Evolutionary conservation across 257 asterid species (phyloP).

Genomic region (Penstemon davidsonii): DNA sequence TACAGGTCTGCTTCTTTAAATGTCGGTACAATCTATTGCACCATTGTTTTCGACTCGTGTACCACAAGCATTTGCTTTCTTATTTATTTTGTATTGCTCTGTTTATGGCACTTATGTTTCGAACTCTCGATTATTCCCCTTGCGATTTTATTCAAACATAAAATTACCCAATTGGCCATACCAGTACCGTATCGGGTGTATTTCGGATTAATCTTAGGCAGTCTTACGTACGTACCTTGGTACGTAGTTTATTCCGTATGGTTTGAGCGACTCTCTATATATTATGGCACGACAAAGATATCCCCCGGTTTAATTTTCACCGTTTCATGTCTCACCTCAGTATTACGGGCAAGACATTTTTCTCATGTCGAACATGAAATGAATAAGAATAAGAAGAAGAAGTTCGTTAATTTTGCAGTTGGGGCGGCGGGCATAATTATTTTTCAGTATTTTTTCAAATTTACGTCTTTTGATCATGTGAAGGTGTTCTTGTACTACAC

Average conservation of each 20-base stretch:
- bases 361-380: not conserved
- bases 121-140: no score
- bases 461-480: slow-evolving; percentile 23
- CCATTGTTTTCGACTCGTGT: no score
- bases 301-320: not conserved
- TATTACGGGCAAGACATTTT: no score
- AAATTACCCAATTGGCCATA: no score
- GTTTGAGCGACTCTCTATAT: no score
- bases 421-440: slow-evolving; percentile 23
- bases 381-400: not conserved
- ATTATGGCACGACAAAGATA: not conserved
- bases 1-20: not conserved
- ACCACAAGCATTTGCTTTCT: no score
- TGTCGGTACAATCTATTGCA: no score
- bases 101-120: not conserved
- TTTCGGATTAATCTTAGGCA: no score
- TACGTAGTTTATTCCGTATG: no score
- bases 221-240: no score
- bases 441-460: slow-evolving; percentile 21
- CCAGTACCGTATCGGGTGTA: no score
- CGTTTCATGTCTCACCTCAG: not conserved
- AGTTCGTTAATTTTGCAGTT: slow-evolving; percentile 7
- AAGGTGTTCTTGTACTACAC: slow-evolving; percentile 25
- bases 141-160: no score
- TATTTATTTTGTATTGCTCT: not conserved